Evolutionary conservation across 306 rosid species (phyloP).

Genomic region (Sphenostylis stenocarpa): DNA sequence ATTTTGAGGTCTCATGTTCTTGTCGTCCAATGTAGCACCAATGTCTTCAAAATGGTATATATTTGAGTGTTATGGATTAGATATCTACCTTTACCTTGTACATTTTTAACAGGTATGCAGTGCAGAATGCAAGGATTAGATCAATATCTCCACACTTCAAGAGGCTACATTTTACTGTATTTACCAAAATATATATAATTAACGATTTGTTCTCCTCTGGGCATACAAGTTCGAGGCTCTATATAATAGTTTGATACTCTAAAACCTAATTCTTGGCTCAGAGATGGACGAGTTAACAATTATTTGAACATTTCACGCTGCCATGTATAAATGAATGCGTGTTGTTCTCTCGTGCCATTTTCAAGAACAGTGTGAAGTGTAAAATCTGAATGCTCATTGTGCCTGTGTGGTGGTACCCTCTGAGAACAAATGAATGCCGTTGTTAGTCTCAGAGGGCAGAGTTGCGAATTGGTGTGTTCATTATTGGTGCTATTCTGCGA

Average conservation of each 20-base stretch:
- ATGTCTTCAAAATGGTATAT: background rate
- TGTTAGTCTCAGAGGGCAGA: background rate
- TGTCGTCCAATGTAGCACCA: background rate
- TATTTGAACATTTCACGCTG: background rate
- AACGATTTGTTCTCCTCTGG: background rate
- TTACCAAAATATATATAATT: background rate
- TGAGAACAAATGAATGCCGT: background rate
- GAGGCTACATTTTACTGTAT: background rate
- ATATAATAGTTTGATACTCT: background rate
- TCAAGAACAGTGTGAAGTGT: background rate
- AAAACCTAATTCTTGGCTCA: background rate
- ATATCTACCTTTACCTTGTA: background rate
- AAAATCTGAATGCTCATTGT: background rate
- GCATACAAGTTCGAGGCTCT: background rate
- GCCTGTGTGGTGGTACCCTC: background rate
- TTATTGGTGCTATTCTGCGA: too few species aligned
- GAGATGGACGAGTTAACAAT: background rate
- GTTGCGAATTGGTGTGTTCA: background rate
- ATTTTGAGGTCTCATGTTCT: background rate
- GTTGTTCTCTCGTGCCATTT: too few species aligned
- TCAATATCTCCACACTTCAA: background rate
- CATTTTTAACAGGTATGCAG: background rate
- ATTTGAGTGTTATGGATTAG: conserved; percentile 16
- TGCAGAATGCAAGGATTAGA: background rate
- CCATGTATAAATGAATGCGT: too few species aligned